Conservation (phyloP, 257 asterid species). For the Scutellaria barbata region DNA sequence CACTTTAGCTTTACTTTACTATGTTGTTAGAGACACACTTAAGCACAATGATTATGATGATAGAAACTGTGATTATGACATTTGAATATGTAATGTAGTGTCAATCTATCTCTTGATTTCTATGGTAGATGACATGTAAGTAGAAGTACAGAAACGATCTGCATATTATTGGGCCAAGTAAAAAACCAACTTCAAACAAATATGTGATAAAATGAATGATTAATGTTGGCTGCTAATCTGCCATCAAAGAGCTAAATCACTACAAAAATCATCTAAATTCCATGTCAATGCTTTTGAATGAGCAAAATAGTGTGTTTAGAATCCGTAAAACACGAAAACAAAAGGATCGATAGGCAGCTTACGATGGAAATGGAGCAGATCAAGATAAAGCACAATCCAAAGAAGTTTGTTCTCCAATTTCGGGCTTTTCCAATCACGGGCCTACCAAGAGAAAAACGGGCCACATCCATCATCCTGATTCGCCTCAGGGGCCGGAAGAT, state of each 20-base stretch:
- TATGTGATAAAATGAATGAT: conserved; percentile 22
- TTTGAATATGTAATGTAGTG: not conserved
- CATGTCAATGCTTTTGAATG: conserved; percentile 34
- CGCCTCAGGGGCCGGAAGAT: conserved; percentile 86
- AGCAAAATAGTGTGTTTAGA: conserved; percentile 32
- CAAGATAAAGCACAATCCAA: conserved; percentile 5
- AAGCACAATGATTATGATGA: conserved; percentile 40
- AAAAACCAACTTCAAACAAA: conserved; percentile 18
- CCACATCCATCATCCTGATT: conserved; percentile 53
- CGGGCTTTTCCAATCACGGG: not conserved
- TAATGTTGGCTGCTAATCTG: conserved; percentile 33
- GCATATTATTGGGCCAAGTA: not conserved
- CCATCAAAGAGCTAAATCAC: conserved; percentile 35
- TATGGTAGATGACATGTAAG: not conserved
- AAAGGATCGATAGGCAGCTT: not conserved
- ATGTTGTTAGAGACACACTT: conserved; percentile 33
- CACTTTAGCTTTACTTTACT: conserved; percentile 38
- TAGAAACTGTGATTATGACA: not conserved
- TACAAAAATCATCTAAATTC: conserved; percentile 33
- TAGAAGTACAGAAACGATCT: not conserved
- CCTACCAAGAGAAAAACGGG: conserved; percentile 48
- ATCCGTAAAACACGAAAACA: conserved; percentile 30
- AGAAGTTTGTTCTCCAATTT: not conserved
- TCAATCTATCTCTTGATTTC: conserved; percentile 7
- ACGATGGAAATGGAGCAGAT: conserved; percentile 25